Base-by-base conservation (phyloP, 2,329 filamentous ascomycete genomes). In the Chaetomiaceae sp. region DNA sequence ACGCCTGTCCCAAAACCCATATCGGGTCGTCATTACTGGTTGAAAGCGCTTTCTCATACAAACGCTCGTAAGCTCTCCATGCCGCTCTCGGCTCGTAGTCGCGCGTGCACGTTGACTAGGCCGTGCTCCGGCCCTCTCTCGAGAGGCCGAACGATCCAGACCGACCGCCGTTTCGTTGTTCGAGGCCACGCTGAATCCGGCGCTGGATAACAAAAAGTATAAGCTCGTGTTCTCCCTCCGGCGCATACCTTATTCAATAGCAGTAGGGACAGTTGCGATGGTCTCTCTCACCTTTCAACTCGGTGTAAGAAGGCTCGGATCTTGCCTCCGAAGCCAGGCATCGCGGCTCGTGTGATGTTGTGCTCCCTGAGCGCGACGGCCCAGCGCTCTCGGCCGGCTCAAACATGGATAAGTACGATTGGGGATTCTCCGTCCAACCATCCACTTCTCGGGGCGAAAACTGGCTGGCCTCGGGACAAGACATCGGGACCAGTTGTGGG, bases 131-230 rank as follows among this genome's bases (percentile, higher is more conserved):
- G 54, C 17, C 53, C 54, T n/a, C 48, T 53, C 30, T 62, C 57
- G 27, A 54, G 53, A 1, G 60, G 53, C 19, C 59, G 54, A 15
- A 63, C 61, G 7, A 63, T 40, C 61, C 61, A 63, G 35, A 63
- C 55, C 0, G 56, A 54, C 14, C 61, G 51, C 14, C 47, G 47
- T 40, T 59, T 60, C 2, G 15, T 34, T 33, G 42, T 36, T 27
- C 29, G 41, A 12, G 38, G 41, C n/a, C 15, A 24, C 2, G 26
- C 27, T 3, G 29, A 41, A 3, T 43, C 51, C 48, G 32, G 4
- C 8, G 17, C 30, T 30, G 11, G 11, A 4, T 6, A 4, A 29
- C 9, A 4, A 11, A 11, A 14, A 27, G 6, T 29, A 11, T 9
- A 9, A 9, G 10, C 3, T 29, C 10, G 14, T 29, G 27, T 29